A percentile compares a stretch with the other conserved stretches of the same genome.
phyloP scores from a whole-genome alignment of 805 yeast species.

The Kluyveromyces dobzhanskii region DNA sequence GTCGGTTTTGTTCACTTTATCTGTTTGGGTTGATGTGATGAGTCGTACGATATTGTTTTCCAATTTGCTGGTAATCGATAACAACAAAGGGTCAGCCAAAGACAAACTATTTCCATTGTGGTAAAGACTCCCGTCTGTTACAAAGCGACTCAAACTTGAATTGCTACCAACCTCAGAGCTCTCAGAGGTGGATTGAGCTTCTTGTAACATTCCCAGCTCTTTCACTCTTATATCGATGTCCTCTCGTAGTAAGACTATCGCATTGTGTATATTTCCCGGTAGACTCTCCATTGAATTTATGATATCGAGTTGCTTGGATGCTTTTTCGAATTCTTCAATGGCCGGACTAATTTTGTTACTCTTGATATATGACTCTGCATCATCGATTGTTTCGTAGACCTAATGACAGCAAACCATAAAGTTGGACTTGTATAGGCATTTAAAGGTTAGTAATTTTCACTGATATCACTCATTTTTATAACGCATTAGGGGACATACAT shows the following conservation, averaged over 20 bases:
- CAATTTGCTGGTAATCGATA: conserved; percentile 1
- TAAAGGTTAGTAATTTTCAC: too few relatives aligned
- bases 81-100: conserved; percentile 2
- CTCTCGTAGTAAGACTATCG: conserved; percentile 22
- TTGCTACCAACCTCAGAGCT: background rate
- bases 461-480: too few relatives aligned
- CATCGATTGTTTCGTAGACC: conserved; percentile 44
- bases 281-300: conserved; percentile 14
- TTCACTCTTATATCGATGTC: conserved; percentile 27
- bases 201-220: conserved; percentile 26
- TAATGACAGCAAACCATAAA: too few relatives aligned
- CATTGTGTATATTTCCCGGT: conserved; percentile 29
- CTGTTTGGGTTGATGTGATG: conserved; percentile 1
- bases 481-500: too few relatives aligned
- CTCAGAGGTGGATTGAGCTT: conserved; percentile 4
- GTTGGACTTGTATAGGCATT: too few relatives aligned
- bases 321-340: conserved; percentile 26
- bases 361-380: conserved; percentile 42
- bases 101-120: conserved; percentile 1
- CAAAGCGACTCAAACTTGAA: background rate
- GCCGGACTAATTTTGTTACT: conserved; percentile 38
- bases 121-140: background rate
- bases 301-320: conserved; percentile 7
- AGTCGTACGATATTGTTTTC: background rate
- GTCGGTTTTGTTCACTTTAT: conserved; percentile 1